These are phyloP conservation scores for Sporobolus alterniflorus DNA, from an alignment of 202 grass and related monocot genomes.

Conservation along the genomic window DNA sequence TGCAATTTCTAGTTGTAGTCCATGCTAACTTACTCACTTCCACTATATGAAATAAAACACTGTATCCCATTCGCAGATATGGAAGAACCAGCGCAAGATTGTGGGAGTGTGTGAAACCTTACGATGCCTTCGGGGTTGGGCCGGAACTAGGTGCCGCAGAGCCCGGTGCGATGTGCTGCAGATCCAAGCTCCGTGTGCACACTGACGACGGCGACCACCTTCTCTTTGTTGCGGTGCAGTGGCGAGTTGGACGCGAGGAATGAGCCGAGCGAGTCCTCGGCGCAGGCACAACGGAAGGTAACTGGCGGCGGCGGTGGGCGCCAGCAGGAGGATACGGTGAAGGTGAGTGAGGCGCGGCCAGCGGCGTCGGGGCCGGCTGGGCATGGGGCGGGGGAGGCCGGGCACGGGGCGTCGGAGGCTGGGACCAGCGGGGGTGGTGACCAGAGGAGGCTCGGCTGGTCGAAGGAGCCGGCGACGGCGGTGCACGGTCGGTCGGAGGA, in stretches of 20 bases:
- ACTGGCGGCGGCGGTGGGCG: constrained; percentile 33
- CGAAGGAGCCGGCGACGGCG: too few species aligned
- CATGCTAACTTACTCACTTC: background rate
- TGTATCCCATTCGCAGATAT: constrained; percentile 48
- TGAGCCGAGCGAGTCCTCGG: constrained; percentile 81
- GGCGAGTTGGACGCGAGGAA: constrained; percentile 49
- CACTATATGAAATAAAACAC: background rate
- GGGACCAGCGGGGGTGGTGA: too few species aligned
- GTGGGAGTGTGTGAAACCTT: constrained; percentile 62
- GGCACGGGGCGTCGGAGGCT: too few species aligned
- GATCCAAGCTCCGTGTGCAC: constrained; percentile 75
- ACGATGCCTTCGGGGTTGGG: constrained; percentile 78
- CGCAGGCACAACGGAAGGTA: constrained; percentile 71
- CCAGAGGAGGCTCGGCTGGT: too few species aligned
- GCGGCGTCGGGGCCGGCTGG: too few species aligned
- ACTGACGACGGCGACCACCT: constrained; percentile 84
- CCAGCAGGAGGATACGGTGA: constrained; percentile 47
- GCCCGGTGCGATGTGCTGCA: constrained; percentile 57
- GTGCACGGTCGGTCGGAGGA: too few species aligned
- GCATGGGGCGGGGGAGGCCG: too few species aligned
- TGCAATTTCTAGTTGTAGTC: background rate
- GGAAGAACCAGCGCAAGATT: background rate
- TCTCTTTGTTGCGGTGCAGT: constrained; percentile 49
- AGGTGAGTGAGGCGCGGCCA: constrained; percentile 51
- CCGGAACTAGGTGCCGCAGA: constrained; percentile 91